Base-by-base conservation (phyloP, 2,329 filamentous ascomycete genomes). In the Tolypocladium pustulatum region DNA sequence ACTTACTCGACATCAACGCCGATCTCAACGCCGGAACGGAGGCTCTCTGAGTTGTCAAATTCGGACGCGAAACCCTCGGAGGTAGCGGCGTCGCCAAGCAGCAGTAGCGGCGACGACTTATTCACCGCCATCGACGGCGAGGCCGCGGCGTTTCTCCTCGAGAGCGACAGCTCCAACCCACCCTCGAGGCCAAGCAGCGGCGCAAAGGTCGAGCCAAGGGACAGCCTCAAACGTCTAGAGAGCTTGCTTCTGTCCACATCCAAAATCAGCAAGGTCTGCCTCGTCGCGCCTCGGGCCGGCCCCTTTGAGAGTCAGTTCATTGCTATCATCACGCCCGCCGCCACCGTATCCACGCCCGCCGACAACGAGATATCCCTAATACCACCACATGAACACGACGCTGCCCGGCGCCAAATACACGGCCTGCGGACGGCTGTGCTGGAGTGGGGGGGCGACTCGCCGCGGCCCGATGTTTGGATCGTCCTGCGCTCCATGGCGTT, bases 221-320 rank as follows among this genome's bases (percentile, higher is more conserved):
- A 41, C 22, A 27, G 40, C 25, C 2, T 17, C 36, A 36, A 13
- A 36, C 60, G 54, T 17, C 58, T 71, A 22, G 76, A 79, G 61
- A 66, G 73, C 54, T 68, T 76, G 15, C 65, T 80, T 2, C 71
- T 67, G 38, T 71, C 71, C 22, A 75, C 74, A 34, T 70, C 68
- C 30, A 70, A 72, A 25, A 71, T 81, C 17, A 72, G 70, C 32
- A 72, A 69, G 60, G 73, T 75, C 17, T 74, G 72, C 49, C 67
- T 80, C 17, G 69, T 81, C 27, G 74, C 69, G 36, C 79, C 79
- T 22, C 76, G 74, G 59, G 78, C 79, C 12, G 79, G 79, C 10
- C 72, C 76, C 17, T 76, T 82, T 54, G 78, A 82, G 61, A 78
- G 75, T 17, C 77, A 77, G 60, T 67, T 76, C 37, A 75, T 81